These are phyloP conservation scores for Edaphochlamys debaryana DNA, from an alignment of 139 green algal species.

Conservation along the genomic window DNA sequence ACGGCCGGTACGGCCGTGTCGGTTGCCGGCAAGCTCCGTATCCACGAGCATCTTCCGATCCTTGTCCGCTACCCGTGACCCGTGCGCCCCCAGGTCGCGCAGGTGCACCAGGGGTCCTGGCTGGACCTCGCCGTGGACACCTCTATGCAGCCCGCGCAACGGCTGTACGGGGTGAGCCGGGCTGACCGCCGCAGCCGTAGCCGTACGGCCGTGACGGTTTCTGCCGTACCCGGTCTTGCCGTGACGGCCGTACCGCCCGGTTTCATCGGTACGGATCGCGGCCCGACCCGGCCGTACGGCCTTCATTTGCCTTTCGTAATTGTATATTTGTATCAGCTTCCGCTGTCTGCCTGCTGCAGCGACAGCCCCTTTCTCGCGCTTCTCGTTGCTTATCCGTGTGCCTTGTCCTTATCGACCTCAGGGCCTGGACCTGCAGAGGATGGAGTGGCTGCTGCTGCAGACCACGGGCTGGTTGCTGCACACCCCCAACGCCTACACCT, in stretches of 20 bases:
- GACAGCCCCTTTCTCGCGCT: neutral
- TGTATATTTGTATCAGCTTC: too few relatives aligned
- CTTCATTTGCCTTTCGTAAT: too few relatives aligned
- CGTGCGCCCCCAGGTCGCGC: neutral
- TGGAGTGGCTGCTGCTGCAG: slow-evolving; percentile 16
- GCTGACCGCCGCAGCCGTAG: too few relatives aligned
- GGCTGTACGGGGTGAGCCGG: too few relatives aligned
- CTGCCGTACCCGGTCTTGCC: too few relatives aligned
- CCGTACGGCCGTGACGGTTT: too few relatives aligned
- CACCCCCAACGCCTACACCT: slow-evolving; percentile 9
- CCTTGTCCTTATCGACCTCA: neutral
- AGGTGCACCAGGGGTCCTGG: neutral
- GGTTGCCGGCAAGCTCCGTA: too few relatives aligned
- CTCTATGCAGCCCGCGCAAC: neutral
- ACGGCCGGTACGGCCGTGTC: too few relatives aligned
- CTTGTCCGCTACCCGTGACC: neutral
- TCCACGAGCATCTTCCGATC: too few relatives aligned
- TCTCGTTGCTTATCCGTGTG: neutral
- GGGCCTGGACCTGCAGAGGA: neutral
- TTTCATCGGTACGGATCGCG: too few relatives aligned
- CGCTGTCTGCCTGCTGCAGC: neutral
- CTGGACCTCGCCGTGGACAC: neutral
- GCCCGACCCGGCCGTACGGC: too few relatives aligned
- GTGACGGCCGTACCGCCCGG: too few relatives aligned
- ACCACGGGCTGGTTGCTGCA: slow-evolving; percentile 7